Conservation (phyloP, 345 rosid species). For the Erucastrum elatum region DNA sequence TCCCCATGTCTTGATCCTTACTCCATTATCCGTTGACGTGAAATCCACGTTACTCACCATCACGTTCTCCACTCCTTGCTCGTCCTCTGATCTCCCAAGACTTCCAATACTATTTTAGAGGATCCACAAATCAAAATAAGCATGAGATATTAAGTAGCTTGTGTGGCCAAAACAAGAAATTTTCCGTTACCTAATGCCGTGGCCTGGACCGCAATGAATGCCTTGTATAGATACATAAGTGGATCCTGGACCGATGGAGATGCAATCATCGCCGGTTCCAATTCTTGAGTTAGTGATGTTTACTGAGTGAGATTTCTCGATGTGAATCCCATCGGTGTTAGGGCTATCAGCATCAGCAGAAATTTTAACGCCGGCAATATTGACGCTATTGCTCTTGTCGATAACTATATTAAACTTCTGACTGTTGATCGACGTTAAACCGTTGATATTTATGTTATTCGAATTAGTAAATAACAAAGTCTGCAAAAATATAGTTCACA, state of each 20-base stretch:
- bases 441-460: constrained; percentile 49
- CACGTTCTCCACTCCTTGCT: constrained; percentile 61
- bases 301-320: constrained; percentile 51
- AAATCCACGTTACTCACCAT: constrained; percentile 46
- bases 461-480: constrained; percentile 53
- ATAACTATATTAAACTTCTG: constrained; percentile 68
- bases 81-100: constrained; percentile 48
- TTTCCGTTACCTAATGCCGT: constrained; percentile 44
- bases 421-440: constrained; percentile 64
- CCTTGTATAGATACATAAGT: constrained; percentile 49
- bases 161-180: background rate
- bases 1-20: constrained; percentile 75
- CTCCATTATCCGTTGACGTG: constrained; percentile 53
- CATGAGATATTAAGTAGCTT: background rate
- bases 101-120: constrained; percentile 57
- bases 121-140: background rate
- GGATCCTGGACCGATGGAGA: constrained; percentile 80
- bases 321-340: constrained; percentile 86
- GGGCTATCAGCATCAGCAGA: constrained; percentile 61
- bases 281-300: constrained; percentile 57
- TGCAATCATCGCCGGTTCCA: constrained; percentile 80
- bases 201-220: constrained; percentile 76
- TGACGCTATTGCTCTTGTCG: constrained; percentile 52
- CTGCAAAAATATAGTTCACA: constrained; percentile 36
- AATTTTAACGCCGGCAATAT: constrained; percentile 47